Evolutionary conservation across 805 yeast species (phyloP), one percentile per base, ranked within the genome.

Genomic region (Candida ponderosae): DNA sequence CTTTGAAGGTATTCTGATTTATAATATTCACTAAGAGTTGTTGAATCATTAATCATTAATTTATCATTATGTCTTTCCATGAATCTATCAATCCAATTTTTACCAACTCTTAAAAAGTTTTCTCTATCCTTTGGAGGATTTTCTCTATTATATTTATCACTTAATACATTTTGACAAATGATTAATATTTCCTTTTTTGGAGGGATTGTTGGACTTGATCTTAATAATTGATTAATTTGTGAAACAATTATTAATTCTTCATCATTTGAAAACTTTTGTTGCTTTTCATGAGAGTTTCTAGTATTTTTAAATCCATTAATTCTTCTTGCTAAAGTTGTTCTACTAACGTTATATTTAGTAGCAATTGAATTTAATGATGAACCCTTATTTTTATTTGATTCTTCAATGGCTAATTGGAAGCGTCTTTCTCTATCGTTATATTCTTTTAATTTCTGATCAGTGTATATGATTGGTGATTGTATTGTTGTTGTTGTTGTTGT

Each of bases 291-390:
- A 18, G 53, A 45, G 35, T 45, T 50, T 19, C 57, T 40, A 2
- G 57, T 53, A 41, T 53, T 53, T 37, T 53, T 53, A 38, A 46
- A 53, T 14, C 57, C 57, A 31, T 53, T 52, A 18, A 53, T 51
- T 18, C 57, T 44, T 41, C 57, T 49, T 28, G 54, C 48, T 8
- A 53, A 37, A 3, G 57, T 53, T 0, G 57, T 53, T 28, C 57
- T 40, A 16, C 47, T 40, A 15, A 53, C 53, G 19, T 44, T 43
- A 37, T 45, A 53, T 40, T 51, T 53, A 35, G 47, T 51, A n/a
- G 57, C 57, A 24, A 53, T 50, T 32, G 56, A 51, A 40, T 51
- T 51, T 37, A 53, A 46, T 4, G 57, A 53, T 4, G 54, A 53
- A 2, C 50, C 37, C 33, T 44, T 50, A 40, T 53, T 46, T 10